Base-by-base conservation (phyloP, 208 protist genomes). In the Crithidia thermophila region DNA sequence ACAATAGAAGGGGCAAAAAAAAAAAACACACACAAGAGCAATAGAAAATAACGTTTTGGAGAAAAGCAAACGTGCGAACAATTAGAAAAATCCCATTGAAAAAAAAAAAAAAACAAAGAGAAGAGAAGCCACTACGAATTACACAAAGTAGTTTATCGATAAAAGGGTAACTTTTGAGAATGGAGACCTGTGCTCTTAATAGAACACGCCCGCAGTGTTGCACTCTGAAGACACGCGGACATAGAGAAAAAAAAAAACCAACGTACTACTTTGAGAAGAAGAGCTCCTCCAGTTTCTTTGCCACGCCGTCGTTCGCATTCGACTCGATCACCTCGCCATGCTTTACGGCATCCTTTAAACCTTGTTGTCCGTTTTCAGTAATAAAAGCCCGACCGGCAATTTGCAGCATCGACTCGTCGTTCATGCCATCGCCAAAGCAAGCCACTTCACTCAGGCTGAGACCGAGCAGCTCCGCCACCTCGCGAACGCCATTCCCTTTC, bases 371-470 rank as follows among this genome's bases (percentile, higher is more conserved):
- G 43, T 93, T 93, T 11, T 64, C 51, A 83, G 84, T 93, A 7
- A 93, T 67, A 47, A 75, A 93, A 1, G 78, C 68, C 42, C 75
- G 66, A 3, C 76, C 77, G 2, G 77, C 82, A 1, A 70, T 49
- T 20, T 79, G 25, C 64, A 93, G 67, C 87, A 93, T 90, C 3
- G 75, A 64, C 21, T 71, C 50, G 43, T 93, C 87, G 58, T 91
- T 94, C 80, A 89, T 86, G 20, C 79, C 82, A 46, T 90, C 82
- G 5, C 88, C 88, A 65, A 94, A 90, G 21, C 84, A 84, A 21
- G 80, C 77, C 8, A 79, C 73, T 9, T 88, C 71, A 0, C 74
- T 55, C 2, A 82, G 30, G 11, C 46, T 25, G 1, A 93, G 13
- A 9, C 64, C 51, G 11, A 93, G 59, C n/a, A 73, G 21, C 53